Percentiles rank a stretch among this genome's conserved stretches.
These are phyloP conservation scores for Penicillium sp. DNA, from an alignment of 2,329 filamentous ascomycete species.

Conservation along the genomic window DNA sequence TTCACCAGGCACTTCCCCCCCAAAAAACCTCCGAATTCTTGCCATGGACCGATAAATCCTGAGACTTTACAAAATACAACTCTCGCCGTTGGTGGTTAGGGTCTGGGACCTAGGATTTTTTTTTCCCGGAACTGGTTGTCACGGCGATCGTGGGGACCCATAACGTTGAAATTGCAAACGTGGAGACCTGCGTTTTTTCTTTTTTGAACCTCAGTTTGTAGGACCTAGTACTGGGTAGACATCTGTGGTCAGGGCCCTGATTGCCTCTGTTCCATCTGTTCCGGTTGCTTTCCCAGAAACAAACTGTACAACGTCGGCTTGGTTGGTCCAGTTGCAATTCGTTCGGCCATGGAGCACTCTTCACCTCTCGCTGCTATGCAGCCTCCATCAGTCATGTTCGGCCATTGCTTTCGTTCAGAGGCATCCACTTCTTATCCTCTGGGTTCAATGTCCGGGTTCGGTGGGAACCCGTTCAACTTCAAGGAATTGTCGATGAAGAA, in stretches of 20 bases:
- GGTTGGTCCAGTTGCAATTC: slow-evolving; percentile 15
- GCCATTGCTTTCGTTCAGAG: slow-evolving; percentile 61
- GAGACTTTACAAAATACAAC: slow-evolving; percentile 18
- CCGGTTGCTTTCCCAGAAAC: not conserved
- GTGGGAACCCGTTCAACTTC: slow-evolving; percentile 70
- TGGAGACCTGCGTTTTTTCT: slow-evolving; percentile 7
- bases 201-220: slow-evolving; percentile 10
- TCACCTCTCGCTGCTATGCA: slow-evolving; percentile 94
- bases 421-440: slow-evolving; percentile 50
- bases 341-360: slow-evolving; percentile 73
- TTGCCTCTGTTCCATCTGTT: not conserved
- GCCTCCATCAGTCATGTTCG: slow-evolving; percentile 62
- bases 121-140: slow-evolving; percentile 10
- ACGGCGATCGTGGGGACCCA: slow-evolving; percentile 15
- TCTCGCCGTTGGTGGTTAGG: slow-evolving; percentile 20
- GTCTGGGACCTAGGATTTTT: slow-evolving; percentile 14
- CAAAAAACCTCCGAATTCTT: slow-evolving; percentile 7
- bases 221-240: slow-evolving; percentile 8
- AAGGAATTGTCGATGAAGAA: slow-evolving; percentile 70
- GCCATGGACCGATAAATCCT: slow-evolving; percentile 33
- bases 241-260: not conserved
- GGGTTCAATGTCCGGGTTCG: slow-evolving; percentile 55
- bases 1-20: not conserved
- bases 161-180: slow-evolving; percentile 15
- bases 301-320: slow-evolving; percentile 16